Percentiles rank a stretch among this genome's conserved stretches.
Conservation (phyloP, 1,139 yeast genomes). For the Waltiozyma sp. region DNA sequence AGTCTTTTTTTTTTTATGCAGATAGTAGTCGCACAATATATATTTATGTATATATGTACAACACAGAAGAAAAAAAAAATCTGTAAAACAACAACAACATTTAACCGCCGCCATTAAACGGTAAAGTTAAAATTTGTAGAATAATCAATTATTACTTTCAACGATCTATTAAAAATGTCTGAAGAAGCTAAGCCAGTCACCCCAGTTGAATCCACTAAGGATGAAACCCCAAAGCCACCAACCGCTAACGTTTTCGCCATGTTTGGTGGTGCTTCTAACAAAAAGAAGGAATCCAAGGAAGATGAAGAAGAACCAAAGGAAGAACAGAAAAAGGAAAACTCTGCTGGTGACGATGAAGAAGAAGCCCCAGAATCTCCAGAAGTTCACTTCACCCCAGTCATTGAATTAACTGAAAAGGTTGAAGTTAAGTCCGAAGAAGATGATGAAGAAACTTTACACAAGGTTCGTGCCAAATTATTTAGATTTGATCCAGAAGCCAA, state of each 20-base stretch:
- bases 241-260: conserved; percentile 74
- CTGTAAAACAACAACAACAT: neutral
- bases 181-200: conserved; percentile 20
- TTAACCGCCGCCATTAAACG: neutral
- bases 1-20: neutral
- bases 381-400: conserved; percentile 94
- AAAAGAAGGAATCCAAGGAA: conserved; percentile 31
- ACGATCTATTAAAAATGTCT: conserved; percentile 18
- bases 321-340: conserved; percentile 24
- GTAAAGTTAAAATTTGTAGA: neutral
- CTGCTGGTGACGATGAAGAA: conserved; percentile 34
- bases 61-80: neutral
- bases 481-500: conserved; percentile 72
- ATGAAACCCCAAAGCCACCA: conserved; percentile 29
- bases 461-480: conserved; percentile 90
- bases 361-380: conserved; percentile 88
- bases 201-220: conserved; percentile 13
- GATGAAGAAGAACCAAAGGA: conserved; percentile 27
- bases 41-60: no score
- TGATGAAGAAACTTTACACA: conserved; percentile 79
- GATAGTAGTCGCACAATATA: no score
- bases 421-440: conserved; percentile 97
- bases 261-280: conserved; percentile 79
- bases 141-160: neutral
- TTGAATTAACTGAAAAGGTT: conserved; percentile 76